These are phyloP conservation scores for Paraleonurus japonicus DNA, from an alignment of 257 asterid genomes.

Conservation along the genomic window DNA sequence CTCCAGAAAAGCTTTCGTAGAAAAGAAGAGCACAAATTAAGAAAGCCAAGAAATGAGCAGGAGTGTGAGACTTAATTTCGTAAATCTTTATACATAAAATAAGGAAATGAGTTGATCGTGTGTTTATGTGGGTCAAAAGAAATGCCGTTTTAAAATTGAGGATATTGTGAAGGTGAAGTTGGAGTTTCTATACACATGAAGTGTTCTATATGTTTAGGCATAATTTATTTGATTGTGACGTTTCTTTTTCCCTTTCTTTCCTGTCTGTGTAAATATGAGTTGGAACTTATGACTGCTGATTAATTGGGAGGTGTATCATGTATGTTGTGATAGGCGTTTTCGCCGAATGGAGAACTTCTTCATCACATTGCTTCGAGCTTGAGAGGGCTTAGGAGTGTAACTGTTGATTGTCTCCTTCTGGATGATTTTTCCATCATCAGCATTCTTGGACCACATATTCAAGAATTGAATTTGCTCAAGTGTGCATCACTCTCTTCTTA, in stretches of 20 bases:
- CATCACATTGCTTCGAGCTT: constrained; percentile 38
- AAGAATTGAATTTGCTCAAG: constrained; percentile 67
- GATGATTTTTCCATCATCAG: constrained; percentile 39
- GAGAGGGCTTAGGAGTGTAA: constrained; percentile 40
- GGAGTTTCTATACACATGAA: background rate
- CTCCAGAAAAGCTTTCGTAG: too few species aligned
- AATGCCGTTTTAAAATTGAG: too few species aligned
- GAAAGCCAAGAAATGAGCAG: too few species aligned
- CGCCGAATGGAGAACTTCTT: constrained; percentile 49
- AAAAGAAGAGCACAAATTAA: too few species aligned
- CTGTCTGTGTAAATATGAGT: background rate
- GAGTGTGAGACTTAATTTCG: too few species aligned
- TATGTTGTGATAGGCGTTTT: constrained; percentile 47
- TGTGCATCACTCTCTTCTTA: constrained; percentile 45
- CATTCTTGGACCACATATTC: constrained; percentile 49
- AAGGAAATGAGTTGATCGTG: too few species aligned
- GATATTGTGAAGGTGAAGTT: too few species aligned
- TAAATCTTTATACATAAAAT: too few species aligned
- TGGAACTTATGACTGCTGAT: constrained; percentile 6
- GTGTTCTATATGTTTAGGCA: background rate
- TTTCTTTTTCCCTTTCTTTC: background rate
- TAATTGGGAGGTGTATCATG: constrained; percentile 14
- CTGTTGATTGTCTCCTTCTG: constrained; percentile 63
- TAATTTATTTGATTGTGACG: background rate
- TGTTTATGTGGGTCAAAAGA: too few species aligned